Base-by-base conservation (phyloP, 2,329 filamentous ascomycete genomes). In the Coniochaeta sp. region DNA sequence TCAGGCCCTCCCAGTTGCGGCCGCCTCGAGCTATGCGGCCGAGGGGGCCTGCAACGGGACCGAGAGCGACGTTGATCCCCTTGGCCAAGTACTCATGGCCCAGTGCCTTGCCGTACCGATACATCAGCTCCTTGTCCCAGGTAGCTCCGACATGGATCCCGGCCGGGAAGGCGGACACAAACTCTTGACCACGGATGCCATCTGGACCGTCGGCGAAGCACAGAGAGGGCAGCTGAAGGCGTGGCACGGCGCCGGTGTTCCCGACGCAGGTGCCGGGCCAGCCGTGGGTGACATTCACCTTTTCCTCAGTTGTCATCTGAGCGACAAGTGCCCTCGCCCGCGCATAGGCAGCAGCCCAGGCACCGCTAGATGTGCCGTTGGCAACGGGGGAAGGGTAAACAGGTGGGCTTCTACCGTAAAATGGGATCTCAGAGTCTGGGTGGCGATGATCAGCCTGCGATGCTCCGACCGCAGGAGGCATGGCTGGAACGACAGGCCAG, bases 61-160 rank as follows among this genome's bases (percentile, higher is more conserved):
- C 89, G 3, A 92, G 78, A 64, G 87, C 85, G 6, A 90, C 81
- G 68, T 92, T 86, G 24, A 90, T 80, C 60, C 89, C 89, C 71
- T 89, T 90, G 59, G 74, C 84, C 63, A 78, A 79, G 69, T 88
- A 87, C 69, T 92, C 89, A 56, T 77, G 73, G 12, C 87, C 89
- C 79, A 91, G 87, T 44, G 87, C 85, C 59, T 79, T 73, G 59
- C 87, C 89, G 62, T 89, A 85, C 28, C 78, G 77, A 69, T 87
- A 86, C 67, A 88, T 85, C 57, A 91, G 79, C 28, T 81, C 74
- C 58, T 81, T 80, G 70, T 90, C 86, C 82, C 87, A 92, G 8
- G 88, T 89, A 1, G 88, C 84, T 17, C 86, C 89, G 33, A 89
- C 78, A 61, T 88, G 89, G 61, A 89, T 77, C 61, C 88, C 88